Evolutionary conservation across 116 monocot species (phyloP).

Genomic region (Trichopus zeylanicus): DNA sequence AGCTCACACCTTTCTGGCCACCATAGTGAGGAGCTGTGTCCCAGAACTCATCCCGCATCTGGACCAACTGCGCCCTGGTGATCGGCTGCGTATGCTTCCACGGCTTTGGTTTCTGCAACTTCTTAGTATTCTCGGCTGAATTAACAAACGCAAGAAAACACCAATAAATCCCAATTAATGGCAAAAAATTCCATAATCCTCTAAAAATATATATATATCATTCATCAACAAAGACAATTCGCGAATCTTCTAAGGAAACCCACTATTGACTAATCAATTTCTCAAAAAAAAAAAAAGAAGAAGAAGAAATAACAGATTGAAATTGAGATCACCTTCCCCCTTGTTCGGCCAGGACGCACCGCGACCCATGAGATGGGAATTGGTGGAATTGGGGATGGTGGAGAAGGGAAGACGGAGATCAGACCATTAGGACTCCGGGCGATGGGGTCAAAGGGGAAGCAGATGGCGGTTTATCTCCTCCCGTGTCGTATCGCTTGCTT

Average conservation of each 20-base stretch:
- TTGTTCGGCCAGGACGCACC: not conserved
- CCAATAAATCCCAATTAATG: too few species aligned
- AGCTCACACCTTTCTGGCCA: slow-evolving; percentile 64
- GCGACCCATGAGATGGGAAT: not conserved
- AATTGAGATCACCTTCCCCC: not conserved
- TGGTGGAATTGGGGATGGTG: not conserved
- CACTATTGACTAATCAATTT: too few species aligned
- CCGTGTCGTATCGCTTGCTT: too few species aligned
- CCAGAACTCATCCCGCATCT: slow-evolving; percentile 96
- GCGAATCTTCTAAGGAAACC: too few species aligned
- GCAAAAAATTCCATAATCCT: too few species aligned
- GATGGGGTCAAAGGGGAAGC: too few species aligned
- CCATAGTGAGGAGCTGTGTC: slow-evolving; percentile 97
- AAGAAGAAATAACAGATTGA: too few species aligned
- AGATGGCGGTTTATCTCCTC: too few species aligned
- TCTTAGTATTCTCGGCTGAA: slow-evolving; percentile 9
- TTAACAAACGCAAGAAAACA: not conserved
- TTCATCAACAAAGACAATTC: too few species aligned
- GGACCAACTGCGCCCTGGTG: slow-evolving; percentile 47
- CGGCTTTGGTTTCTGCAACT: slow-evolving; percentile 48
- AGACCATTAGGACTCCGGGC: too few species aligned
- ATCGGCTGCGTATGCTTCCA: slow-evolving; percentile 76
- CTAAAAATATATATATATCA: too few species aligned
- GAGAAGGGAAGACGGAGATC: not conserved
- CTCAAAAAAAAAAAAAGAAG: too few species aligned